Evolutionary conservation across 495 filamentous ascomycete species (phyloP).

Genomic region (Trichoderma erinaceum): DNA sequence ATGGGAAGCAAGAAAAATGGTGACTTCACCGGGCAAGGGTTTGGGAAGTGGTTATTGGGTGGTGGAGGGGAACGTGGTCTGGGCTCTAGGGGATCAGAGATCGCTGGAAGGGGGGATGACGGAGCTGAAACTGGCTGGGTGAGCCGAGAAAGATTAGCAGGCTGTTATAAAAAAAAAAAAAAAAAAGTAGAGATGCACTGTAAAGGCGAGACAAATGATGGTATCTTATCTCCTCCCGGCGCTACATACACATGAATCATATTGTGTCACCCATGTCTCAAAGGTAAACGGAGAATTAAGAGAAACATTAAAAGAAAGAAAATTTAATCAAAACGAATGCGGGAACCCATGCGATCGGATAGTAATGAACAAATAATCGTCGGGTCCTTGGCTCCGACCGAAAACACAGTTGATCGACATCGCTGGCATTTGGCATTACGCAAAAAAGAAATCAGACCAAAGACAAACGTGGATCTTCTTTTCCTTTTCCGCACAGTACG

Average conservation of each 20-base stretch:
- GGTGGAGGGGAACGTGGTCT: neutral
- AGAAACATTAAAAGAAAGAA: neutral
- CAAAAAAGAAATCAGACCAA: neutral
- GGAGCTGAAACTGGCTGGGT: too few species aligned
- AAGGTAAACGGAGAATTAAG: neutral
- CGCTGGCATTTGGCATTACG: neutral
- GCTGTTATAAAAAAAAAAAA: too few species aligned
- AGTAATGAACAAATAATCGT: too few species aligned
- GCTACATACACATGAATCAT: neutral
- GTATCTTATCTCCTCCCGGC: too few species aligned
- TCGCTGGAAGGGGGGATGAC: neutral
- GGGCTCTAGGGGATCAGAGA: neutral
- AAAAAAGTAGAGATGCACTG: too few species aligned
- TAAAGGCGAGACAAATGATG: too few species aligned
- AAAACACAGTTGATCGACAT: neutral
- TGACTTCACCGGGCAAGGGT: slow-evolving; percentile 2
- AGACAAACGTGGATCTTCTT: neutral
- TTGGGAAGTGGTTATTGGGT: neutral
- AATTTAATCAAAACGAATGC: neutral
- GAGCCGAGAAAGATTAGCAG: too few species aligned
- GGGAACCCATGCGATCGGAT: too few species aligned
- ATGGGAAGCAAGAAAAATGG: neutral
- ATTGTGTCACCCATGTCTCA: neutral
- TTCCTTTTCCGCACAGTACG: too few species aligned
- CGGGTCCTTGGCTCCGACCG: neutral